These are phyloP conservation scores for Pseudoneurospora amorphoporcata DNA, from an alignment of 495 filamentous ascomycete genomes.

Conservation along the genomic window DNA sequence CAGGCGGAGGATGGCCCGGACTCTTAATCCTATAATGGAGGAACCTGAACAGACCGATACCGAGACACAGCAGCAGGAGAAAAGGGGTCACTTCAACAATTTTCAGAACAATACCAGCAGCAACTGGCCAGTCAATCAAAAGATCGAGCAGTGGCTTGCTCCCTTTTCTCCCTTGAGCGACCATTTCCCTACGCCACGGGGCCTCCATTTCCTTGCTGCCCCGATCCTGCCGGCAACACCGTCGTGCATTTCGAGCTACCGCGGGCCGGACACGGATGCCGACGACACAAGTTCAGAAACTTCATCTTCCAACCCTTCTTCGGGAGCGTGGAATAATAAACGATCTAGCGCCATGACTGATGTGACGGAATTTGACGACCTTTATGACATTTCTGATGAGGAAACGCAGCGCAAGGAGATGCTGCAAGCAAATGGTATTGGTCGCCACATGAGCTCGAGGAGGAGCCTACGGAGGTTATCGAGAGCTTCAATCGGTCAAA, in stretches of 20 bases:
- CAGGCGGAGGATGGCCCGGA: conserved; percentile 45
- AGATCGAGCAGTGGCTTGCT: conserved; percentile 39
- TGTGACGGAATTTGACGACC: conserved; percentile 64
- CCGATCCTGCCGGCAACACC: conserved; percentile 39
- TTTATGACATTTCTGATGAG: conserved; percentile 77
- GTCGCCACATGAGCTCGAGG: conserved; percentile 23
- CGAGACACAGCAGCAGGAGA: conserved; percentile 15
- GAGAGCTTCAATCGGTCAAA: conserved; percentile 12
- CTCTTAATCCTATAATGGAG: conserved; percentile 83
- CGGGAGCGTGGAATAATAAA: conserved; percentile 39
- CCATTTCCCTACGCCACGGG: conserved; percentile 51
- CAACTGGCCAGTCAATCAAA: conserved; percentile 30
- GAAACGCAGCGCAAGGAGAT: conserved; percentile 24
- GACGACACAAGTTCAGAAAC: conserved; percentile 40
- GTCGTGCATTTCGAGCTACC: conserved; percentile 23
- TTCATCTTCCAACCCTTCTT: conserved; percentile 39
- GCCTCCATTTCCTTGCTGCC: conserved; percentile 47
- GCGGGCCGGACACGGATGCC: conserved; percentile 21
- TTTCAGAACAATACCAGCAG: background rate
- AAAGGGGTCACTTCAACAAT: conserved; percentile 1
- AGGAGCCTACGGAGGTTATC: conserved; percentile 9
- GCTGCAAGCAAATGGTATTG: conserved; percentile 24
- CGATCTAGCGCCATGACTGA: conserved; percentile 43
- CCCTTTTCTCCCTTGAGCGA: conserved; percentile 42
- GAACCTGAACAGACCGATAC: conserved; percentile 37